Evolutionary conservation across 1,139 yeast genomes (phyloP).

Genomic region (Geotrichum fermentans): DNA sequence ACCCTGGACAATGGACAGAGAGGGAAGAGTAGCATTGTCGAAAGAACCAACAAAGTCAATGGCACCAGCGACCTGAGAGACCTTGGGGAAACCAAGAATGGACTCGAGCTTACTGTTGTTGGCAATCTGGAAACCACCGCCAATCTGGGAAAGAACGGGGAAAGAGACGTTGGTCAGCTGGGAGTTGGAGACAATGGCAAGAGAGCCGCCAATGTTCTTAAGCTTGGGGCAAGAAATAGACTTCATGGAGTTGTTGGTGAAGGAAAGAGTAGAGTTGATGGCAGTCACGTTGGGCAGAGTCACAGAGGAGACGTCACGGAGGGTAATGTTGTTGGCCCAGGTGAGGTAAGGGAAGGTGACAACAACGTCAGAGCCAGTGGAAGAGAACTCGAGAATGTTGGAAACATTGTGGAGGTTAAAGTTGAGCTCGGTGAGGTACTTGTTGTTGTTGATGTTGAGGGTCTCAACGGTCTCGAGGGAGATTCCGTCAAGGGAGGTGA

Average conservation of each 20-base stretch:
- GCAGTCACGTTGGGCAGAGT: slow-evolving; percentile 61
- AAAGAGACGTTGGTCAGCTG: slow-evolving; percentile 66
- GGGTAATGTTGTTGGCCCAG: slow-evolving; percentile 81
- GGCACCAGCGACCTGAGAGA: slow-evolving; percentile 81
- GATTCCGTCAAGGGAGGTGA: slow-evolving; percentile 75
- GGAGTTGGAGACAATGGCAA: slow-evolving; percentile 68
- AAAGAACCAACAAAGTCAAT: slow-evolving; percentile 75
- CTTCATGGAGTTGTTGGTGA: slow-evolving; percentile 65
- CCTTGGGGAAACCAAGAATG: slow-evolving; percentile 68
- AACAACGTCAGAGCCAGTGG: slow-evolving; percentile 76
- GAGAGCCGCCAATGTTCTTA: slow-evolving; percentile 68
- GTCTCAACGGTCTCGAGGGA: slow-evolving; percentile 64
- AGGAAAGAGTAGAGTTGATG: slow-evolving; percentile 77
- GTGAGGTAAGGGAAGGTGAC: slow-evolving; percentile 65
- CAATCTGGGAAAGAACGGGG: slow-evolving; percentile 62
- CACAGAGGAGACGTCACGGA: slow-evolving; percentile 72
- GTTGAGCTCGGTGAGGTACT: slow-evolving; percentile 63
- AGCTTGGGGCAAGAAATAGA: slow-evolving; percentile 55
- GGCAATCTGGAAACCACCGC: slow-evolving; percentile 75
- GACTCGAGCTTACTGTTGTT: slow-evolving; percentile 69
- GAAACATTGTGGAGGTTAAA: slow-evolving; percentile 72
- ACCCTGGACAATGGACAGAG: slow-evolving; percentile 77
- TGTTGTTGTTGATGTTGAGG: slow-evolving; percentile 88
- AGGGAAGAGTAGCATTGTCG: slow-evolving; percentile 68
- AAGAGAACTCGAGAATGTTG: slow-evolving; percentile 68